Evolutionary conservation across 164 flowering plant species (phyloP).

Genomic region (Chimonanthus salicifolius): DNA sequence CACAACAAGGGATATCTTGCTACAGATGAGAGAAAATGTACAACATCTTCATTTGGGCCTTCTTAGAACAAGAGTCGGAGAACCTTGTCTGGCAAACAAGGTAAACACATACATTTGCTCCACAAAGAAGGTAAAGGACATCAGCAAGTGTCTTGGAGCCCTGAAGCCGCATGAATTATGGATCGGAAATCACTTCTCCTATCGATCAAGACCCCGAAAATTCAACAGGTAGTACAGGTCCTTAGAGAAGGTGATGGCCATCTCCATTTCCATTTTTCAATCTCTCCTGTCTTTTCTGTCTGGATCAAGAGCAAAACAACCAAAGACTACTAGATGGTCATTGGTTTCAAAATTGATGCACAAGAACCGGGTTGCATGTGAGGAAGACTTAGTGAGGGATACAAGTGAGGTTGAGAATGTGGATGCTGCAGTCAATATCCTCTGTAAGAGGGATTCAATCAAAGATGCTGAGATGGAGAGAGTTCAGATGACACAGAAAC

Average conservation of each 20-base stretch:
- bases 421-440: constrained; percentile 22
- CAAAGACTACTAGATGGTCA: constrained; percentile 26
- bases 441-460: neutral
- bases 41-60: constrained; percentile 21
- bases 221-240: constrained; percentile 10
- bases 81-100: constrained; percentile 5
- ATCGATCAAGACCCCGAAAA: constrained; percentile 9
- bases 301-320: constrained; percentile 20
- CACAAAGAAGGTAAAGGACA: constrained; percentile 29
- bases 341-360: constrained; percentile 18
- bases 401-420: constrained; percentile 34
- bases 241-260: constrained; percentile 29
- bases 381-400: constrained; percentile 3
- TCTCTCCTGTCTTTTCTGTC: constrained; percentile 27
- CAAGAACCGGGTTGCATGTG: constrained; percentile 7
- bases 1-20: constrained; percentile 21
- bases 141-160: constrained; percentile 19
- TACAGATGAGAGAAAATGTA: constrained; percentile 22
- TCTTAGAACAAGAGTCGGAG: constrained; percentile 22
- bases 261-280: constrained; percentile 26
- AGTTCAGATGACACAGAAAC: constrained; percentile 26
- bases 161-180: constrained; percentile 19
- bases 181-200: neutral
- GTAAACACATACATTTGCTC: constrained; percentile 19
- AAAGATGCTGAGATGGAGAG: constrained; percentile 19